These are phyloP conservation scores for Aureobasidium sp. DNA, from an alignment of 2,329 filamentous ascomycete species.

Conservation along the genomic window DNA sequence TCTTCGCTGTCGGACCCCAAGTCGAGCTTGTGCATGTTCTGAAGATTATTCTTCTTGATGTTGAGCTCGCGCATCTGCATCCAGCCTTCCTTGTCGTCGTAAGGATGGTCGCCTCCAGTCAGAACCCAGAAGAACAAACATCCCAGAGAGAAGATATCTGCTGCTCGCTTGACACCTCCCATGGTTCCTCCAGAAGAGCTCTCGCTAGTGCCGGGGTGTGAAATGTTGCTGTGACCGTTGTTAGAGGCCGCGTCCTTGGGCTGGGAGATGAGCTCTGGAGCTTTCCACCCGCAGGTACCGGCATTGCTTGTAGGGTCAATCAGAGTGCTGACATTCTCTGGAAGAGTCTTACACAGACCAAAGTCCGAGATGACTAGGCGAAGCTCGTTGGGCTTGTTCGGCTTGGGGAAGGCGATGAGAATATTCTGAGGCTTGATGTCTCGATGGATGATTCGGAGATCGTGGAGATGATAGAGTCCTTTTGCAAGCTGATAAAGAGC, in stretches of 20 bases:
- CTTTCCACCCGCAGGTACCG: conserved; percentile 93
- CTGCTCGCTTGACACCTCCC: conserved; percentile 77
- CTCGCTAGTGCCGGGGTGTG: conserved; percentile 52
- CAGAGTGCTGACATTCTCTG: conserved; percentile 89
- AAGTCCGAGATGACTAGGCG: conserved; percentile 88
- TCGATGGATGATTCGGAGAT: conserved; percentile 88
- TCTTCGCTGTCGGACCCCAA: conserved; percentile 74
- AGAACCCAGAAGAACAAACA: conserved; percentile 99
- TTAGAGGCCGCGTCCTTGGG: conserved; percentile 39
- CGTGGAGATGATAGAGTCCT: conserved; percentile 82
- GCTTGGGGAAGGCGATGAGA: conserved; percentile 64
- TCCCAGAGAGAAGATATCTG: conserved; percentile 94
- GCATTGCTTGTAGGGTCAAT: conserved; percentile 91
- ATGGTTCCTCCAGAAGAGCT: conserved; percentile 44
- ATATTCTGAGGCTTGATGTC: conserved; percentile 98
- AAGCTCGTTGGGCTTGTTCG: conserved; percentile 37
- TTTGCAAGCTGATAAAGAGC: conserved; percentile 84
- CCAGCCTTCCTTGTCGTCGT: conserved; percentile 88
- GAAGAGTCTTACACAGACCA: conserved; percentile 93
- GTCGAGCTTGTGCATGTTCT: conserved; percentile 47
- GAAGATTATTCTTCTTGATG: conserved; percentile 82
- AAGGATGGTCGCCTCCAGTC: conserved; percentile 85
- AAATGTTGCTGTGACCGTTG: conserved; percentile 37
- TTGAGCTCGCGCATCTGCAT: conserved; percentile 82
- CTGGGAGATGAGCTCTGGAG: conserved; percentile 76